Base-by-base conservation (phyloP, 257 asterid genomes). In the Rehmannia glutinosa region DNA sequence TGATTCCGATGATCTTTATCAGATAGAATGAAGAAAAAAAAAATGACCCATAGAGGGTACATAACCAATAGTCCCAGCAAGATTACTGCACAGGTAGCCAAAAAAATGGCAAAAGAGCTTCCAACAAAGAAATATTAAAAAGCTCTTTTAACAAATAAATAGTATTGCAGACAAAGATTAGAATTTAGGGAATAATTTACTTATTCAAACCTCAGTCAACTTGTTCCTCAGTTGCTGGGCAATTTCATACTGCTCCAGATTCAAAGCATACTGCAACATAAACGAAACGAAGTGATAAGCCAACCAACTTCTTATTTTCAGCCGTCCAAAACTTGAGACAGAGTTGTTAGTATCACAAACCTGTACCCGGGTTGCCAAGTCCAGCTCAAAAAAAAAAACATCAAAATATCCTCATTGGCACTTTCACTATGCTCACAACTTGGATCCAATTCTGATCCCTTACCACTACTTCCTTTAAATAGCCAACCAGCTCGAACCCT, bases 371-470 rank as follows among this genome's bases (percentile, higher is more conserved):
- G 96, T 88, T 25, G 91, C 96, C 87, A 93, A 79, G 72, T 93
- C 99, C 64, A 93, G 87, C 80, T 91, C 96, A 81, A 90, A 93
- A 81, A 88, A n/a, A n/a, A 90, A 79, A 93, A 88, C 99, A 93
- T 90, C 62, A 93, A 66, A 54, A 93, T 90, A 78, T 93, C 96
- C 74, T 90, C 97, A 68, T 91, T 90, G 38, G 84, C 96, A 54
- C 75, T 88, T 75, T 90, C 97, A 71, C 99, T 93, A 32, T 82
- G 96, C 83, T 93, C 99, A 61, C 77, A 69, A 59, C 83, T 81
- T 24, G 97, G 89, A 70, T 89, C 87, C 50, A 70, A 83, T 58
- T 75, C 80, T 1, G 90, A 72, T 16, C 83, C 86, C 64, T 85
- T 86, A 62, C 81, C 84, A 55, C 69, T n/a, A n/a, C n/a, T 85